These are phyloP conservation scores for Parietichytrium sp. DNA, from an alignment of 108 stramenopile genomes.

Conservation along the genomic window DNA sequence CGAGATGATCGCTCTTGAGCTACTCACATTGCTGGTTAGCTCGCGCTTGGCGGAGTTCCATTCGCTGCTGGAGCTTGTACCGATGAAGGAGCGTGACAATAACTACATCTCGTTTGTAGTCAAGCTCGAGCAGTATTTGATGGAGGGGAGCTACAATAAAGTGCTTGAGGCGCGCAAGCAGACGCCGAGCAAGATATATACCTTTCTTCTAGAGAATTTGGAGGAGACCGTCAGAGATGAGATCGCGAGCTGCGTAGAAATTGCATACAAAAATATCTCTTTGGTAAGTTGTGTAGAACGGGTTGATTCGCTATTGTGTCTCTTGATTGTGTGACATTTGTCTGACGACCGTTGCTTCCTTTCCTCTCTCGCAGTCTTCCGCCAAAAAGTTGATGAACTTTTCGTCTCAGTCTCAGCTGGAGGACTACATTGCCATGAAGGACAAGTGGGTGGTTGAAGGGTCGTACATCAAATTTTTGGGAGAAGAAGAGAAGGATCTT, in stretches of 20 bases:
- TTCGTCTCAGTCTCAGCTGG: slow-evolving; percentile 3
- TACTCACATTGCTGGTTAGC: not conserved
- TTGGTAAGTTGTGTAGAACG: slow-evolving; percentile 35
- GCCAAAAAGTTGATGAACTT: slow-evolving; percentile 39
- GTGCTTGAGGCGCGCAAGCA: slow-evolving; percentile 7
- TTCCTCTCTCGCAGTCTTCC: not conserved
- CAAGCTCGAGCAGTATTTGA: slow-evolving; percentile 17
- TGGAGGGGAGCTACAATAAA: slow-evolving; percentile 21
- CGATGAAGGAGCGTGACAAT: slow-evolving; percentile 19
- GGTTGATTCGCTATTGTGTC: too few relatives aligned
- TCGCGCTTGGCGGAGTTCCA: slow-evolving; percentile 25
- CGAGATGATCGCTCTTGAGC: slow-evolving; percentile 35
- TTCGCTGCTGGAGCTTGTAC: slow-evolving; percentile 20
- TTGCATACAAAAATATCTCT: not conserved
- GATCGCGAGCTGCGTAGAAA: slow-evolving; percentile 7
- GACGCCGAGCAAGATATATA: slow-evolving; percentile 25
- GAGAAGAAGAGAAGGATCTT: slow-evolving; percentile 13
- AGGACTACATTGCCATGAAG: slow-evolving; percentile 28
- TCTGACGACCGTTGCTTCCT: too few relatives aligned
- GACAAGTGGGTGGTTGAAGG: slow-evolving; percentile 30
- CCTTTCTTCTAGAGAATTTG: not conserved
- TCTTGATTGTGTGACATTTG: too few relatives aligned
- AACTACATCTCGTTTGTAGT: slow-evolving; percentile 20
- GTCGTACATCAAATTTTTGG: slow-evolving; percentile 3
- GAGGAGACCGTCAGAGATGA: slow-evolving; percentile 19